Base-by-base conservation (phyloP, 768 basidiomycete species). In the Paxillus rubicundulus region DNA sequence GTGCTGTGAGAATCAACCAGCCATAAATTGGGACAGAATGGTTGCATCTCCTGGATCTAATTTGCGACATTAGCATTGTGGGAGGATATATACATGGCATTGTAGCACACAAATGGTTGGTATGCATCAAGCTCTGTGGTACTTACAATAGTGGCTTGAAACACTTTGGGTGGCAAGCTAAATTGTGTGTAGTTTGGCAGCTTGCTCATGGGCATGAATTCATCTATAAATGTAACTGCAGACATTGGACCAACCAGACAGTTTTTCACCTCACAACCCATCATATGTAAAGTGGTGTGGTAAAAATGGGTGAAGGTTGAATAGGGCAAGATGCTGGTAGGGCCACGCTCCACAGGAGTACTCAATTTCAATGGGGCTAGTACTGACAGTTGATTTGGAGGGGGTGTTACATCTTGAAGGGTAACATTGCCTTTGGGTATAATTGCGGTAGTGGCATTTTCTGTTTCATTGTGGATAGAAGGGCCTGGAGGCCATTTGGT, bases 181-280 rank as follows among this genome's bases (percentile, higher is more conserved):
- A 46, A 33, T 24, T 24, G 21, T 5, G 21, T 24, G 21, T 24
- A 24, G 21, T 24, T 24, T 24, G 21, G 21, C 21, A 24, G 21
- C 28, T 32, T 14, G 20, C 12, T 18, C 14, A 3, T 16, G 14
- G 38, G 51, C 4, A 52, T 37, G 20, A 52, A 47, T 7, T 32
- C 17, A 8, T 47, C 39, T 10, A 53, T 21, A n/a, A 53, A 53
- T 4, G 39, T 17, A 45, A 10, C n/a, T 4, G 28, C 20, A 21
- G 51, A 45, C 45, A 52, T 47, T 5, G 28, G 51, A 13, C 51
- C 45, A 38, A 47, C 17, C 5, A 52, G 7, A 10, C 12, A 20
- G 20, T 9, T 5, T n/a, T 32, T 40, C 45, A 52, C 40, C 14
- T 47, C 17, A 9, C 38, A 4, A 18, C 50, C 42, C 14, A 51